phyloP scores from a whole-genome alignment of 2,329 filamentous ascomycete species.

The Colletotrichum sojae region DNA sequence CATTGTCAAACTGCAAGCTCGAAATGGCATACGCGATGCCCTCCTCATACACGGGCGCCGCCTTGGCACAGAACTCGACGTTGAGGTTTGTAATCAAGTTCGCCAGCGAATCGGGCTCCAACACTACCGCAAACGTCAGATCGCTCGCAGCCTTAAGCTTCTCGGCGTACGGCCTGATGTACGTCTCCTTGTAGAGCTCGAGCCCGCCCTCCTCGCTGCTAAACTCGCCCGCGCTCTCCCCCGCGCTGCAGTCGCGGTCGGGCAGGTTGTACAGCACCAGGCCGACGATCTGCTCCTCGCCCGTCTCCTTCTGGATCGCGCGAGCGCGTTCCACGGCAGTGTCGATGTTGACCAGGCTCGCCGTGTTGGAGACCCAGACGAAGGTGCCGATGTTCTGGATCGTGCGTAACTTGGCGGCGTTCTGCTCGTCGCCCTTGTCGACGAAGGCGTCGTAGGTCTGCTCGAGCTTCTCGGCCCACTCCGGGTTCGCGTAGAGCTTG shows the following conservation, averaged over 20 bases:
- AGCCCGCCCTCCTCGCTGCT: conserved; percentile 52
- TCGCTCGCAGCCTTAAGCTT: conserved; percentile 54
- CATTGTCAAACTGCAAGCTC: conserved; percentile 54
- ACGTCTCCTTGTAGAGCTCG: conserved; percentile 57
- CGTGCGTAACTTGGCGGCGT: conserved; percentile 54
- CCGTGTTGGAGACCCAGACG: conserved; percentile 57
- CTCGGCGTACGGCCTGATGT: conserved; percentile 55
- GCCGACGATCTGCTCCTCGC: conserved; percentile 56
- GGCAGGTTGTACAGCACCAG: conserved; percentile 62
- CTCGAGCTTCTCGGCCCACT: conserved; percentile 58
- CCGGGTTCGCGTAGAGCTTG: conserved; percentile 62
- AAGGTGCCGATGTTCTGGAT: conserved; percentile 58
- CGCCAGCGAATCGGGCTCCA: conserved; percentile 61
- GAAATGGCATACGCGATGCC: conserved; percentile 59
- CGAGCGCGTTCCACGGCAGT: conserved; percentile 56
- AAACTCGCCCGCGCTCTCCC: conserved; percentile 59
- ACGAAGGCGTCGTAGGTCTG: conserved; percentile 54
- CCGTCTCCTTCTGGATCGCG: conserved; percentile 50
- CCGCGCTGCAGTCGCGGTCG: conserved; percentile 61
- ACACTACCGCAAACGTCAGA: conserved; percentile 57
- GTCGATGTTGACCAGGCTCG: conserved; percentile 55
- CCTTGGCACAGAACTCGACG: conserved; percentile 54
- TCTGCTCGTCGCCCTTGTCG: conserved; percentile 52
- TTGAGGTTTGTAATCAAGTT: conserved; percentile 58
- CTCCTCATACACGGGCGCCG: conserved; percentile 55